Evolutionary conservation across 371 early-diverging fungal genomes (phyloP), one percentile per base, ranked within the genome.

Genomic region (Mucor saturninus): DNA sequence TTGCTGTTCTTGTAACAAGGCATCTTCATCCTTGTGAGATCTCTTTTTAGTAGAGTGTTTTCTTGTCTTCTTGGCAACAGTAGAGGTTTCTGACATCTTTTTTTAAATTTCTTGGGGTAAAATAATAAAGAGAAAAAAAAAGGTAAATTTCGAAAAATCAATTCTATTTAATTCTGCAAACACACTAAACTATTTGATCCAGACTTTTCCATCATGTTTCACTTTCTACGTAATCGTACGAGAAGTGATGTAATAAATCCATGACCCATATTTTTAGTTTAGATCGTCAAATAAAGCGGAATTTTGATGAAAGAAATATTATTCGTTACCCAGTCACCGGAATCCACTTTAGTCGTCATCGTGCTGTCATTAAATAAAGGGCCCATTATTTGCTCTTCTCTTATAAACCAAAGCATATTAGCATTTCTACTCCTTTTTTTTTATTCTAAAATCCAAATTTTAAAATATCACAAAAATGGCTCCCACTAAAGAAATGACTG

Each of bases 401-500:
- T 38, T 55, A 55, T 62, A 62, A 62, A 38, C 43, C 37, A 15
- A 35, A 45, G 11, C 14, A 58, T 43, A 59, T 39, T 8, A 28
- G 2, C 14, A 4, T 52, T 28, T 40, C 6, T 8, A 28, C 50
- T 52, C 49, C 28, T 39, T 54, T 65, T 39, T 40, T 14, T 21
- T 46, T 46, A n/a, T 21, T 46, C n/a, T 8, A 46, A 6, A 45
- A 45, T 8, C 15, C 15, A 46, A 46, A 46, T 8, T 21, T 10
- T 43, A 4, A 4, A 51, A 15, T 52, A n/a, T 31, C 6, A 8
- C 21, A 14, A 51, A 45, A 39, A 68, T 68, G 69, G 50, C 69
- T 15, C 53, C 69, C 21, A 61, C 64, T n/a, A 64, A 64, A 55
- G 69, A 66, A 56, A 49, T 54, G 60, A 61, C 56, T 2, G 61